Percentiles rank a stretch among this genome's conserved stretches.
These are phyloP conservation scores for Hypoxylon intermedium DNA, from an alignment of 495 filamentous ascomycete genomes.

Conservation along the genomic window DNA sequence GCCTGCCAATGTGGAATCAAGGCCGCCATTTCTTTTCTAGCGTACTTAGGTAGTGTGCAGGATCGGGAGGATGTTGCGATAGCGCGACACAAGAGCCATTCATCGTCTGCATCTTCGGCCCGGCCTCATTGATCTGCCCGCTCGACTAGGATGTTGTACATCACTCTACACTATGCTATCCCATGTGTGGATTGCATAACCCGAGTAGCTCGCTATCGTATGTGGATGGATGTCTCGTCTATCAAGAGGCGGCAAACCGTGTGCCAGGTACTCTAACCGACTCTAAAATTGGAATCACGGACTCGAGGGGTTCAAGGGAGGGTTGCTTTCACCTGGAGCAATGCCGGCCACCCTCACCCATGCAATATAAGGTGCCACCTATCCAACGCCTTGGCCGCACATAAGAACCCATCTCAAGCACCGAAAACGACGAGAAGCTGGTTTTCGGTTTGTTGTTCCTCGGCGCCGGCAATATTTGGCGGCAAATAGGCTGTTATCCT, in stretches of 20 bases:
- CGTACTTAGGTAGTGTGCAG: conserved; percentile 11
- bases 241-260: conserved; percentile 7
- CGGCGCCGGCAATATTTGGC: conserved; percentile 29
- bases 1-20: conserved; percentile 11
- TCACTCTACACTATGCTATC: conserved; percentile 21
- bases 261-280: conserved; percentile 8
- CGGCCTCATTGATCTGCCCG: conserved; percentile 35
- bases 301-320: conserved; percentile 5
- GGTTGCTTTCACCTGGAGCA: conserved; percentile 27
- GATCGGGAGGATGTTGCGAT: conserved; percentile 34
- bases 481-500: conserved; percentile 38
- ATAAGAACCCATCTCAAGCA: conserved; percentile 2
- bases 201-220: conserved; percentile 4
- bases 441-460: conserved; percentile 17
- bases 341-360: conserved; percentile 29
- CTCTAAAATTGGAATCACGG: conserved; percentile 8
- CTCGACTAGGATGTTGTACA: conserved; percentile 38
- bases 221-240: no score
- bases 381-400: conserved; percentile 25
- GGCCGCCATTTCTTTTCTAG: conserved; percentile 9
- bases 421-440: conserved; percentile 4
- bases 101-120: conserved; percentile 36
- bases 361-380: conserved; percentile 23
- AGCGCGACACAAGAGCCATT: conserved; percentile 32
- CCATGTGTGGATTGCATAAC: conserved; percentile 22